phyloP scores from a whole-genome alignment of 106 monocot species.

The Amphibolis antarctica region DNA sequence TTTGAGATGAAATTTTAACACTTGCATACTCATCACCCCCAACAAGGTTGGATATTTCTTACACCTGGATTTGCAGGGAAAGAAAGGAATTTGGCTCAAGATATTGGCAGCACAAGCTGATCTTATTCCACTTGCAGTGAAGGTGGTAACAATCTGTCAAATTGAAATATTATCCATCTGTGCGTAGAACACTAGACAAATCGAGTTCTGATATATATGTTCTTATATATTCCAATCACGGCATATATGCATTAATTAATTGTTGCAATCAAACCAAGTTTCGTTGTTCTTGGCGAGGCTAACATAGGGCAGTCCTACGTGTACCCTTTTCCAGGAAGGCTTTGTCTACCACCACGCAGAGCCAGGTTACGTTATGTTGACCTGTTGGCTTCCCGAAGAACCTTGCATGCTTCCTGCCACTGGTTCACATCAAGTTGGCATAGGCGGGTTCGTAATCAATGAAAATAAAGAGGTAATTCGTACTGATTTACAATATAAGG shows the following conservation, averaged over 20 bases:
- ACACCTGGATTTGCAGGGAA: constrained; percentile 32
- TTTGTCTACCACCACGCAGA: constrained; percentile 81
- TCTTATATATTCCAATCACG: too few relatives aligned
- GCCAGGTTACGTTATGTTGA: constrained; percentile 68
- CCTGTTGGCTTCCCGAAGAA: constrained; percentile 61
- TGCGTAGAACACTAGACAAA: background rate
- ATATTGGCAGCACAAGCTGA: constrained; percentile 50
- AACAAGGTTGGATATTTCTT: background rate
- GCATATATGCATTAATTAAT: too few relatives aligned
- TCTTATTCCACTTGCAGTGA: constrained; percentile 67
- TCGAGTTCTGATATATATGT: too few relatives aligned
- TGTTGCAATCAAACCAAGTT: too few relatives aligned
- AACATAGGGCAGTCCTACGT: background rate
- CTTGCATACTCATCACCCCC: too few relatives aligned
- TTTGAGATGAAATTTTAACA: too few relatives aligned
- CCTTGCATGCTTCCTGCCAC: constrained; percentile 66
- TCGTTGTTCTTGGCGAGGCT: background rate
- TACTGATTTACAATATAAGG: background rate
- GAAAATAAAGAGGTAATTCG: constrained; percentile 50
- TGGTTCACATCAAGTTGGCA: constrained; percentile 69
- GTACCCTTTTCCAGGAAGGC: constrained; percentile 39
- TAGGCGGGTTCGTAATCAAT: constrained; percentile 79
- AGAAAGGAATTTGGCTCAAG: constrained; percentile 77
- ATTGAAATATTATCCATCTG: background rate
- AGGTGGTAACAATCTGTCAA: constrained; percentile 21